Evolutionary conservation across 768 basidiomycete species (phyloP), one percentile per base, ranked within the genome.

Genomic region (Ephemerocybe angulata): DNA sequence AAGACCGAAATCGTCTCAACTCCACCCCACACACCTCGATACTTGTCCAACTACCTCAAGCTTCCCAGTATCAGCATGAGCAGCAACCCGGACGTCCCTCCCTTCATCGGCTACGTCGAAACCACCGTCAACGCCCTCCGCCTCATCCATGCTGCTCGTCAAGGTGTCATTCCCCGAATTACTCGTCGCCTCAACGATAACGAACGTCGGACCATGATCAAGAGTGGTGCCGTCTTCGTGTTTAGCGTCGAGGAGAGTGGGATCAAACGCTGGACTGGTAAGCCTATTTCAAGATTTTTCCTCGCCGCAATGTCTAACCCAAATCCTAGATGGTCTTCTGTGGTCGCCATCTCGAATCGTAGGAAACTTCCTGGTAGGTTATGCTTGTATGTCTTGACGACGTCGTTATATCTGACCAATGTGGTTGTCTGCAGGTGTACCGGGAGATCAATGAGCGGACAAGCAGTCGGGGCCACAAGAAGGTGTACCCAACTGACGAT

Each of bases 191-290:
- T 93, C 63, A 90, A 90, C 65, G 90, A 93, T 64, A 76, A 84
- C n/a, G 90, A 94, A 64, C 81, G 86, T 29, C 72, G 72, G 65
- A 78, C 67, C 48, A 88, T 83, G 81, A 81, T 83, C 67, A 79
- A 78, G 64, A 77, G 79, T 31, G 81, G 81, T 10, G 88, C 90
- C 46, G 84, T 93, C 15, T 94, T 92, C 66, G 85, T 94, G 48
- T 94, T 92, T 72, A 88, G 88, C 65, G 90, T 92, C 63, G 86
- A 90, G 62, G 89, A 91, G 66, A 90, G 88, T 65, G 88, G 88
- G 12, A 93, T 94, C 70, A 91, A 89, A 67, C 78, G 90, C 15
- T 91, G 90, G 87, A 94, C 91, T 30, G 91, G 86, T 71, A 58
- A 52, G 69, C 60, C 62, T 38, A 53, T 37, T 42, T 42, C 50